phyloP scores from a whole-genome alignment of 192 early-diverging fungal genomes.

The Backusella tarrabulga region DNA sequence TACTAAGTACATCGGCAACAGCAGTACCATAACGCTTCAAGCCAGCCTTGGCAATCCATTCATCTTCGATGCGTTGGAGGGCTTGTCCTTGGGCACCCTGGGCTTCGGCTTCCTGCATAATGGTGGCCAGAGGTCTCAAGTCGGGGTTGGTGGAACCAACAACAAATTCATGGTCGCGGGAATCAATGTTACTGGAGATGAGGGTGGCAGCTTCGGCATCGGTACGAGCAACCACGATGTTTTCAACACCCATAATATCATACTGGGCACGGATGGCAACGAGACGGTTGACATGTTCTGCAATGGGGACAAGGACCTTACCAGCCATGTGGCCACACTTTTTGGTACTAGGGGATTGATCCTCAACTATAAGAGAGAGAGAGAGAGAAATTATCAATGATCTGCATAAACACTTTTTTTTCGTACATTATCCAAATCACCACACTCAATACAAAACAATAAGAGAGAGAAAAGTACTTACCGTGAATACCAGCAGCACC shows the following conservation, averaged over 20 bases:
- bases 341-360: constrained; percentile 94
- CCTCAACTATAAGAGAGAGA: constrained; percentile 55
- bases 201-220: constrained; percentile 97
- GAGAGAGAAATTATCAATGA: background rate
- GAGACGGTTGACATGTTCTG: constrained; percentile 96
- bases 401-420: background rate
- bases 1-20: constrained; percentile 71
- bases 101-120: constrained; percentile 80
- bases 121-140: constrained; percentile 63
- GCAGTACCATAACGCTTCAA: constrained; percentile 83
- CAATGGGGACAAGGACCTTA: constrained; percentile 97
- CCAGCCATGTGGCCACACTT: constrained; percentile 99
- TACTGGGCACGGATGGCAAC: constrained; percentile 94
- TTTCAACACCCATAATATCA: constrained; percentile 98
- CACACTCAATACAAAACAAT: background rate
- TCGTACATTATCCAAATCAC: background rate
- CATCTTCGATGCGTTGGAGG: constrained; percentile 79
- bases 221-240: constrained; percentile 89
- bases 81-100: constrained; percentile 69
- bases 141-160: constrained; percentile 87
- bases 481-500: constrained; percentile 93
- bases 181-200: constrained; percentile 94
- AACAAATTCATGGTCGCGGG: constrained; percentile 94
- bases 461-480: constrained; percentile 10
- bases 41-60: constrained; percentile 78